phyloP scores from a whole-genome alignment of 2,329 filamentous ascomycete species.

The Paecilomyces dactylethromorphus region DNA sequence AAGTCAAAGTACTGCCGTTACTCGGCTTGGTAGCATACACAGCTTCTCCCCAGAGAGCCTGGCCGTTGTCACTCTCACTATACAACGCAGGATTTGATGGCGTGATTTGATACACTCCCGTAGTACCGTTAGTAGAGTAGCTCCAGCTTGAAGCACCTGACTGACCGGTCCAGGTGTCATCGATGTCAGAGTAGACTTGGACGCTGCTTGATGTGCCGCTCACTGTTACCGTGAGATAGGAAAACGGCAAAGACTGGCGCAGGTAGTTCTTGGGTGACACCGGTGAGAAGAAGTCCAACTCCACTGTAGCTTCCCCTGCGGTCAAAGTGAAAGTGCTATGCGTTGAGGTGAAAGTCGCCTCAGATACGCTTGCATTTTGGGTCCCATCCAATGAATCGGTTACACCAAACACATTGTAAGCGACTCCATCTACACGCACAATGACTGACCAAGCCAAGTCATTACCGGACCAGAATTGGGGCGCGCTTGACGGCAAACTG shows the following conservation, averaged over 20 bases:
- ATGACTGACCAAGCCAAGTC: constrained; percentile 37
- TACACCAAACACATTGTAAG: constrained; percentile 38
- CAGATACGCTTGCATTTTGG: constrained; percentile 25
- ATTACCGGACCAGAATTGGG: constrained; percentile 40
- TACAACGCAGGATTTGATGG: constrained; percentile 24
- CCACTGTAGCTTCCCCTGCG: constrained; percentile 28
- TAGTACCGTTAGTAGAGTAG: constrained; percentile 17
- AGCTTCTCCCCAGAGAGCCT: constrained; percentile 36
- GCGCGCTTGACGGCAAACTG: constrained; percentile 28
- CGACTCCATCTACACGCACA: constrained; percentile 33
- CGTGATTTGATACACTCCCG: constrained; percentile 26
- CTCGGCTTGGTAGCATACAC: constrained; percentile 32
- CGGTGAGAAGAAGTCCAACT: constrained; percentile 40
- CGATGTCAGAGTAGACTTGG: constrained; percentile 39
- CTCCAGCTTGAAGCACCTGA: constrained; percentile 15
- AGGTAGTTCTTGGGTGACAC: constrained; percentile 36
- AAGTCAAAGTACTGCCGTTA: constrained; percentile 18
- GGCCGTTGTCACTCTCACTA: constrained; percentile 28
- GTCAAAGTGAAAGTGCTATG: constrained; percentile 34
- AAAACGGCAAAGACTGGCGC: constrained; percentile 39
- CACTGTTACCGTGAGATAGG: constrained; percentile 35
- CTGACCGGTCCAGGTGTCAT: constrained; percentile 37
- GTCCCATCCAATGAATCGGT: constrained; percentile 18
- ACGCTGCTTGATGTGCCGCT: constrained; percentile 19
- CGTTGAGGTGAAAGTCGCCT: constrained; percentile 35